phyloP scores from a whole-genome alignment of 2,329 filamentous ascomycete genomes.

The Tolypocladium inflatum region DNA sequence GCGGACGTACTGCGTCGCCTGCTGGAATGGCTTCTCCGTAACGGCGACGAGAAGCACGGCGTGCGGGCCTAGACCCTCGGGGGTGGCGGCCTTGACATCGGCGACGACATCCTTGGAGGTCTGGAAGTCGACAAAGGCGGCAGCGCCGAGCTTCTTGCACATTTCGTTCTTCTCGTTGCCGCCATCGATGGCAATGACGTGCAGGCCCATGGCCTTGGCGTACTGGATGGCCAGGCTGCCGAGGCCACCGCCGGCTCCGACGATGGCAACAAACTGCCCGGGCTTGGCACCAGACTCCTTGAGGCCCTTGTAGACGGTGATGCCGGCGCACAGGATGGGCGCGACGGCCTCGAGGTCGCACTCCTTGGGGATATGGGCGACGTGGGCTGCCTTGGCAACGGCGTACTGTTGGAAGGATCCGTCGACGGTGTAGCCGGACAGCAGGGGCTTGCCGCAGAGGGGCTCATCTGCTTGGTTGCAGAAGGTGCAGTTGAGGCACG shows the following conservation, averaged over 20 bases:
- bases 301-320: constrained; percentile 85
- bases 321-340: constrained; percentile 74
- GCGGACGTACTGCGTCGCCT: constrained; percentile 82
- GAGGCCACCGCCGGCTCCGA: constrained; percentile 78
- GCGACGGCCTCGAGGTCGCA: constrained; percentile 67
- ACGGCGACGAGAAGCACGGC: constrained; percentile 82
- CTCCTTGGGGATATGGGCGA: constrained; percentile 72
- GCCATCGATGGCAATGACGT: constrained; percentile 71
- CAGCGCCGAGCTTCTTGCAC: constrained; percentile 60
- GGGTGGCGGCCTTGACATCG: constrained; percentile 73
- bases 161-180: constrained; percentile 72
- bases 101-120: constrained; percentile 67
- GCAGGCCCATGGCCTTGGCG: constrained; percentile 81
- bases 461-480: constrained; percentile 76
- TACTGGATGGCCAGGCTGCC: constrained; percentile 77
- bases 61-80: constrained; percentile 75
- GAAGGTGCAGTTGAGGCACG: constrained; percentile 74
- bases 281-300: constrained; percentile 71
- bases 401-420: constrained; percentile 90
- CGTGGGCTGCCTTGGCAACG: constrained; percentile 77
- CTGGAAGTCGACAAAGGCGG: constrained; percentile 71
- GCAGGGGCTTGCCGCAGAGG: constrained; percentile 62
- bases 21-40: constrained; percentile 88
- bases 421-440: constrained; percentile 90
- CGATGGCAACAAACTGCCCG: constrained; percentile 72